phyloP scores from a whole-genome alignment of 1,284 basidiomycete genomes.

The Melanopsichium pennsylvanicum region DNA sequence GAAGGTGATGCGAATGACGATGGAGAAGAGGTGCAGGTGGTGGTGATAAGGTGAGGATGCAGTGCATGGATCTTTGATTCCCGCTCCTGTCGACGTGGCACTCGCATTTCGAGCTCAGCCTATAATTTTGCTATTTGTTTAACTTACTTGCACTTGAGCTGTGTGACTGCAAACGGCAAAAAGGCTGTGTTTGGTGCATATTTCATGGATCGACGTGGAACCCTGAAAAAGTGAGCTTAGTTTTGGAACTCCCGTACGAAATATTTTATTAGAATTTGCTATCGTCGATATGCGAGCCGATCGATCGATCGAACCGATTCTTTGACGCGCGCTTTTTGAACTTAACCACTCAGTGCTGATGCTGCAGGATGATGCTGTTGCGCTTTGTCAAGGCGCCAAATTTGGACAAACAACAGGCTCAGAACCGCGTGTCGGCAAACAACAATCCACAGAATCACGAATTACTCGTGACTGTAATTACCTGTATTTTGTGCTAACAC shows the following conservation, averaged over 20 bases:
- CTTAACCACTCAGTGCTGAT: too few relatives aligned
- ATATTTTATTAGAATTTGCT: not conserved
- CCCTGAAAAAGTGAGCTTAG: slow-evolving; percentile 1
- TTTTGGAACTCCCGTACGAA: slow-evolving; percentile 8
- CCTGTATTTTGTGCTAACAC: not conserved
- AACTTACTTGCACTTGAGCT: not conserved
- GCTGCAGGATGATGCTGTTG: slow-evolving; percentile 30
- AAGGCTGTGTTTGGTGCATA: slow-evolving; percentile 17
- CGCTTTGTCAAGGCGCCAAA: slow-evolving; percentile 1
- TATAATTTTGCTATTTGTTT: too few relatives aligned
- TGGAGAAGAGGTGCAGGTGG: slow-evolving; percentile 7
- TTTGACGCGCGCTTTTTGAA: not conserved
- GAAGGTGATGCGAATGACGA: not conserved
- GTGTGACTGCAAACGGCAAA: not conserved
- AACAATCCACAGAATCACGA: too few relatives aligned
- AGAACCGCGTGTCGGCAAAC: slow-evolving; percentile 2
- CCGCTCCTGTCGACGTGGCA: slow-evolving; percentile 36
- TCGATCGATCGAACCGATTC: not conserved
- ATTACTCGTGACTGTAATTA: too few relatives aligned
- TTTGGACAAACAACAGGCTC: slow-evolving; percentile 2
- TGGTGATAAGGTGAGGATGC: slow-evolving; percentile 9
- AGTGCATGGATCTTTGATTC: slow-evolving; percentile 9
- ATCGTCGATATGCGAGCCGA: slow-evolving; percentile 11
- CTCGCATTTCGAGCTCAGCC: too few relatives aligned
- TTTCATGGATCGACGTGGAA: slow-evolving; percentile 41